These are phyloP conservation scores for Xerocomellus amylosporus DNA, from an alignment of 768 basidiomycete species.

Conservation along the genomic window DNA sequence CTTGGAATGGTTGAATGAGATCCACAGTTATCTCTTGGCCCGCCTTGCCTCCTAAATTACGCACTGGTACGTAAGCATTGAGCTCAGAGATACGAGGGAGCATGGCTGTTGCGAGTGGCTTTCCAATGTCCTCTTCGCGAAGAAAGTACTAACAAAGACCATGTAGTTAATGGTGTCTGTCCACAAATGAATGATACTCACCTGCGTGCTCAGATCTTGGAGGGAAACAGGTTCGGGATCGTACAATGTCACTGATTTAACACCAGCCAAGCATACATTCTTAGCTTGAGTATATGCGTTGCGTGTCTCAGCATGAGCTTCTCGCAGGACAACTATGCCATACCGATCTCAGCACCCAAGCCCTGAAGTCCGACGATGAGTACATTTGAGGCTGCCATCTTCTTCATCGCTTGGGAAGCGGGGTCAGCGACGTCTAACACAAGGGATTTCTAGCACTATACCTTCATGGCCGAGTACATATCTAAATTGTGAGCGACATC, in stretches of 20 bases:
- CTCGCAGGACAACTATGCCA: conserved; percentile 11
- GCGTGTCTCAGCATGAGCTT: conserved; percentile 6
- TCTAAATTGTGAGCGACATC: conserved; percentile 38
- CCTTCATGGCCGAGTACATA: conserved; percentile 98
- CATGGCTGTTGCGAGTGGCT: conserved; percentile 81
- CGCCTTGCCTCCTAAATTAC: conserved; percentile 71
- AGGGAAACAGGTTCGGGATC: conserved; percentile 87
- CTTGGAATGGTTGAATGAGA: conserved; percentile 85
- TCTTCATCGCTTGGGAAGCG: conserved; percentile 86
- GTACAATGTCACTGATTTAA: conserved; percentile 94
- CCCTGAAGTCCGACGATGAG: conserved; percentile 91
- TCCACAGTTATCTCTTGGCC: conserved; percentile 81
- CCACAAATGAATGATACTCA: conserved; percentile 33
- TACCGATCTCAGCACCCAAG: conserved; percentile 94
- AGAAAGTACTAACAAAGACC: conserved; percentile 77
- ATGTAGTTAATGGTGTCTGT: conserved; percentile 7
- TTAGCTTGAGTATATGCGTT: conserved; percentile 54
- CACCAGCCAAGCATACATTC: conserved; percentile 91
- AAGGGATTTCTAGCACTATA: conserved; percentile 25
- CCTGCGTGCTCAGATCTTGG: conserved; percentile 93
- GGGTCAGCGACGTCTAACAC: conserved; percentile 16
- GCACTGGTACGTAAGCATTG: conserved; percentile 94
- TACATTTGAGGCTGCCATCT: conserved; percentile 95
- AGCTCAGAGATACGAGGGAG: conserved; percentile 89
- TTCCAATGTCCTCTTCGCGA: conserved; percentile 81